These are phyloP conservation scores for Wickerhamiella hasegawae DNA, from an alignment of 805 yeast species.

Conservation along the genomic window DNA sequence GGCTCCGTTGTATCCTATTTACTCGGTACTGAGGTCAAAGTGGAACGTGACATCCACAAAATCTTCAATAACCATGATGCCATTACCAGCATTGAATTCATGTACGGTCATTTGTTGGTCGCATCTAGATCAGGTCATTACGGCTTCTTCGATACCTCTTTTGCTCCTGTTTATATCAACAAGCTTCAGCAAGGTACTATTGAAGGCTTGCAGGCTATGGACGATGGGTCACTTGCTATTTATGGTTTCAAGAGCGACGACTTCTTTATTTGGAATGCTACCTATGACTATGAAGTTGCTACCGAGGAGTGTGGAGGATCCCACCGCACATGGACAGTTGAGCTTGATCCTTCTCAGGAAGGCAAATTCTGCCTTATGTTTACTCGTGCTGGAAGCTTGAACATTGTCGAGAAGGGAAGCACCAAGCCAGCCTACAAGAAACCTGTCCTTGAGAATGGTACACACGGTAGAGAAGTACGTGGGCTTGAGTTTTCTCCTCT, in stretches of 20 bases:
- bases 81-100: slow-evolving; percentile 13
- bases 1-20: slow-evolving; percentile 48
- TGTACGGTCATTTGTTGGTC: slow-evolving; percentile 3
- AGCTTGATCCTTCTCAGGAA: slow-evolving; percentile 11
- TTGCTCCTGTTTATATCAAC: slow-evolving; percentile 26
- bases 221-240: slow-evolving; percentile 34
- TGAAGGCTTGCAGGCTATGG: slow-evolving; percentile 43
- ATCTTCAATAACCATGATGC: slow-evolving; percentile 12
- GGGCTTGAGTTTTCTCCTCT: slow-evolving; percentile 38
- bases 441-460: slow-evolving; percentile 35
- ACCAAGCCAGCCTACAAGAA: slow-evolving; percentile 10
- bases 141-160: slow-evolving; percentile 9
- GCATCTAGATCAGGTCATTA: slow-evolving; percentile 17
- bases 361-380: slow-evolving; percentile 33
- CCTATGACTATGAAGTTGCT: slow-evolving; percentile 50
- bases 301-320: slow-evolving; percentile 80
- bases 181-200: slow-evolving; percentile 59
- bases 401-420: background rate
- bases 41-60: background rate
- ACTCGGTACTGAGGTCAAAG: slow-evolving; percentile 12
- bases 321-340: slow-evolving; percentile 66
- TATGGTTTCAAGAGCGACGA: slow-evolving; percentile 73
- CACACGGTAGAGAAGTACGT: slow-evolving; percentile 93
- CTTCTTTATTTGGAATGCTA: slow-evolving; percentile 73
- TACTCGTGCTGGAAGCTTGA: slow-evolving; percentile 29